These are phyloP conservation scores for Fusarium denticulatum DNA, from an alignment of 2,329 filamentous ascomycete genomes.

Conservation along the genomic window DNA sequence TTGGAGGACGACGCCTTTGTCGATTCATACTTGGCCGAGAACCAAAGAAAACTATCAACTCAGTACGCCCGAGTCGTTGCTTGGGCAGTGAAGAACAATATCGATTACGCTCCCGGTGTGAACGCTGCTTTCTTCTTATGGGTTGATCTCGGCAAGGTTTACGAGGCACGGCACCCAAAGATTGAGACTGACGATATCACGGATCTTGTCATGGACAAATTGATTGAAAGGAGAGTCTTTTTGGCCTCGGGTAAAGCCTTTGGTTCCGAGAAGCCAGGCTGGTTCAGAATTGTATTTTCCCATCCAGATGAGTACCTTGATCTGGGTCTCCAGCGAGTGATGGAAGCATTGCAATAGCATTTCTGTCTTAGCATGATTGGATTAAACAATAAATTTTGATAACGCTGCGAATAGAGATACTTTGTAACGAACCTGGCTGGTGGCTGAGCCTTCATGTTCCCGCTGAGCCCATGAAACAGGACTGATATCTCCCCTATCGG, in stretches of 20 bases:
- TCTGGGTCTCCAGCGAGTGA: conserved; percentile 39
- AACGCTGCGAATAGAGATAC: not conserved
- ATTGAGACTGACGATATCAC: conserved; percentile 37
- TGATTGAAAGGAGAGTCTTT: conserved; percentile 49
- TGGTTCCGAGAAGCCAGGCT: conserved; percentile 51
- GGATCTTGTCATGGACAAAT: conserved; percentile 38
- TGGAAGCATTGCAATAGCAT: conserved; percentile 26
- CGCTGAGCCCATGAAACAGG: not conserved
- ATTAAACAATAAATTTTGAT: not conserved
- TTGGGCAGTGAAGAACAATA: conserved; percentile 51
- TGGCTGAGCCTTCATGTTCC: not conserved
- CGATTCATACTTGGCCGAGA: conserved; percentile 55
- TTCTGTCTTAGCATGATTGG: not conserved
- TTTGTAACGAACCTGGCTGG: not conserved
- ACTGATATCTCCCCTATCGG: not conserved
- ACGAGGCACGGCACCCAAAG: conserved; percentile 25
- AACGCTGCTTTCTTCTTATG: conserved; percentile 68
- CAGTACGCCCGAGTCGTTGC: conserved; percentile 51
- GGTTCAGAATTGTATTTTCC: conserved; percentile 54
- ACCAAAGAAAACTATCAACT: conserved; percentile 51
- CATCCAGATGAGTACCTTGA: conserved; percentile 46
- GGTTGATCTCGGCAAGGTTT: conserved; percentile 56
- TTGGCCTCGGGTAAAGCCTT: conserved; percentile 50
- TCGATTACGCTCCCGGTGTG: conserved; percentile 57
- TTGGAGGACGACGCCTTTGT: conserved; percentile 57